Evolutionary conservation across 2,329 filamentous ascomycete genomes (phyloP).

Genomic region (Albifimbria verrucaria): DNA sequence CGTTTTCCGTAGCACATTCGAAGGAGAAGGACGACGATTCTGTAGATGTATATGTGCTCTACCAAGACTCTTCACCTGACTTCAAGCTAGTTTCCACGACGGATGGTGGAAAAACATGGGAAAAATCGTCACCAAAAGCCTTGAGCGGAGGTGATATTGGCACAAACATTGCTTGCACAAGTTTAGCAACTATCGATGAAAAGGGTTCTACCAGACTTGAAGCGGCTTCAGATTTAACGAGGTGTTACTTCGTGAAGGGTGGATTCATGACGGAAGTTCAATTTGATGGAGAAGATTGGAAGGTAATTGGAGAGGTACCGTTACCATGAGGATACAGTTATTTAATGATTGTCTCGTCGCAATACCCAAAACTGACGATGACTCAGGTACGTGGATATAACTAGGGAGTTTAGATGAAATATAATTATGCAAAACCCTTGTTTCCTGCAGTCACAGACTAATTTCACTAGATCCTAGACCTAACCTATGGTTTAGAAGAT

Average conservation of each 20-base stretch:
- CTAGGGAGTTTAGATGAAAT: no score
- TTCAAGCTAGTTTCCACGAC: background rate
- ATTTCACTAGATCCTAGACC: no score
- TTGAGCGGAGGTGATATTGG: background rate
- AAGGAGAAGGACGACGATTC: background rate
- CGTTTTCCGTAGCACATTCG: background rate
- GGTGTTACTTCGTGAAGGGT: background rate
- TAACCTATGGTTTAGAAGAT: no score
- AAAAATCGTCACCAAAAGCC: background rate
- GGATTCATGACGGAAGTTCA: background rate
- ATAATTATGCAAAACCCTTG: no score
- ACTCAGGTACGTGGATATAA: no score
- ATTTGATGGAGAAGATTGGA: background rate
- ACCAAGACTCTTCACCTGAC: background rate
- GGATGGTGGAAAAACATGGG: background rate
- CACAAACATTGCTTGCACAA: background rate
- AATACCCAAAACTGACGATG: no score
- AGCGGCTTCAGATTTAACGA: background rate
- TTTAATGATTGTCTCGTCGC: no score
- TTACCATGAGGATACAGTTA: background rate
- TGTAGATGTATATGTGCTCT: background rate
- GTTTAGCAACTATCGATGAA: background rate
- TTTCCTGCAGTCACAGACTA: no score
- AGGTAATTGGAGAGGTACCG: background rate
- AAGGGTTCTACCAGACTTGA: background rate